Conservation (phyloP, 2,329 filamentous ascomycete genomes). For the Cercospora zeae-maydis region DNA sequence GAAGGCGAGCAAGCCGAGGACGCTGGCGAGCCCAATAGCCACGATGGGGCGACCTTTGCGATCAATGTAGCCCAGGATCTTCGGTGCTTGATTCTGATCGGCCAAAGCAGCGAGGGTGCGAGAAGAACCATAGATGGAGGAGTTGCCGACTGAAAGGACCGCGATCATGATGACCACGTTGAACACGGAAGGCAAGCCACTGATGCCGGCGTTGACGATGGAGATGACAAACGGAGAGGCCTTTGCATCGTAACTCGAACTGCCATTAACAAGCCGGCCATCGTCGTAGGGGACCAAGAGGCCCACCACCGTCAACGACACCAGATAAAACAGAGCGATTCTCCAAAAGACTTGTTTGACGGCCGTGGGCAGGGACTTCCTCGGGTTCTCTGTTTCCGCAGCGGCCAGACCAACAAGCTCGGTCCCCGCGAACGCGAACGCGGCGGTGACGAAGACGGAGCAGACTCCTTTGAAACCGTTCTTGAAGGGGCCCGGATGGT, state of each 20-base stretch:
- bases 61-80: conserved; percentile 60
- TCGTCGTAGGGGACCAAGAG: conserved; percentile 35
- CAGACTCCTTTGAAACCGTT: conserved; percentile 64
- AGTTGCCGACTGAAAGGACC: conserved; percentile 59
- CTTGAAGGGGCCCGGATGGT: conserved; percentile 39
- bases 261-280: conserved; percentile 36
- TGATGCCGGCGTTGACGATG: conserved; percentile 59
- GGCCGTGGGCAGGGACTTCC: conserved; percentile 42
- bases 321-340: conserved; percentile 37
- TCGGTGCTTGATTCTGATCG: conserved; percentile 58
- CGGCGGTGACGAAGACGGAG: conserved; percentile 61
- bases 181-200: conserved; percentile 60
- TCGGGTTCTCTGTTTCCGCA: conserved; percentile 52
- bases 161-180: conserved; percentile 64
- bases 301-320: conserved; percentile 35
- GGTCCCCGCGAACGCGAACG: conserved; percentile 62
- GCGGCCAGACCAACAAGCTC: conserved; percentile 59
- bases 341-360: conserved; percentile 39
- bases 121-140: conserved; percentile 58
- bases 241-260: conserved; percentile 38
- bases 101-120: conserved; percentile 86
- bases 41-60: conserved; percentile 76
- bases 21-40: conserved; percentile 65
- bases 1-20: conserved; percentile 71
- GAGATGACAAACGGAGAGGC: conserved; percentile 64